These are phyloP conservation scores for Yarrowia keelungensis DNA, from an alignment of 805 yeast genomes.

Conservation along the genomic window DNA sequence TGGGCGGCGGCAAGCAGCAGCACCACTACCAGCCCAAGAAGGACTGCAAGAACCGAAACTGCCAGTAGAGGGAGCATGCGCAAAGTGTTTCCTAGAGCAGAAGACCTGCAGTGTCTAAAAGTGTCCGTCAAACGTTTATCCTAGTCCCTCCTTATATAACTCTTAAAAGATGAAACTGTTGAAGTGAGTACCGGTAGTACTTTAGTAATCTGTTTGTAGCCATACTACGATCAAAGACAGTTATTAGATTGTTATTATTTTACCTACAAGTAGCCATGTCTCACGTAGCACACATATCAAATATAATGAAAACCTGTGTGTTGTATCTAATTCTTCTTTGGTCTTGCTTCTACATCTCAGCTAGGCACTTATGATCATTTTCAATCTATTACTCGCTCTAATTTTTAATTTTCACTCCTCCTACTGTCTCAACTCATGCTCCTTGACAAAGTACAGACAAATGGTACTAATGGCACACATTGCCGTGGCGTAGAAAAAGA, in stretches of 20 bases:
- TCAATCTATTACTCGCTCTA: not conserved
- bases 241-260: too few species aligned
- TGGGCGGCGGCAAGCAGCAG: conserved; percentile 10
- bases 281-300: not conserved
- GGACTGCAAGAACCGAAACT: conserved; percentile 36
- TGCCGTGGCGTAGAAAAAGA: conserved; percentile 54
- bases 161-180: not conserved
- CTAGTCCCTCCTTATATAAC: not conserved
- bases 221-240: too few species aligned
- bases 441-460: conserved; percentile 31
- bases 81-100: not conserved
- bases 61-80: conserved; percentile 1
- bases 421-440: conserved; percentile 29
- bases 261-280: not conserved
- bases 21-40: conserved; percentile 31
- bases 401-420: not conserved
- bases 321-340: not conserved
- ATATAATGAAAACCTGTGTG: too few species aligned
- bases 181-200: too few species aligned
- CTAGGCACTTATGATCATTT: not conserved
- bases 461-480: conserved; percentile 32
- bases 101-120: too few species aligned
- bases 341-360: not conserved
- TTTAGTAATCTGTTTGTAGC: too few species aligned
- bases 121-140: not conserved